Evolutionary conservation across 805 yeast genomes (phyloP).

Genomic region (Babjeviella inositovora): DNA sequence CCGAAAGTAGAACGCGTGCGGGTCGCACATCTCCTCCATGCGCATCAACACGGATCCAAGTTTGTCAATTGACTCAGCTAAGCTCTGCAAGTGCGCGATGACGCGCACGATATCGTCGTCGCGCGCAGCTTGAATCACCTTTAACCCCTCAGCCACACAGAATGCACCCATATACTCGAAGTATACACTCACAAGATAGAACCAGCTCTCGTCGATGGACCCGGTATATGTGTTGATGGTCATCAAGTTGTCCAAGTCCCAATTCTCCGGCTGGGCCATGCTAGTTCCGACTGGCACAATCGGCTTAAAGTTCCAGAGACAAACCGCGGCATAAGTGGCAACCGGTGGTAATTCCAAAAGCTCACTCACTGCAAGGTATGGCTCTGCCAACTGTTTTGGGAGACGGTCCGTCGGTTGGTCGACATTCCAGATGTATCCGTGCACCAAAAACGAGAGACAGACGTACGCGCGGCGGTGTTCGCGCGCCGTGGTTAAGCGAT

Average conservation of each 20-base stretch:
- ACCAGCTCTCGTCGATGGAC: constrained; percentile 85
- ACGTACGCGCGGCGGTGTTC: constrained; percentile 73
- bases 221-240: constrained; percentile 83
- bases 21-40: constrained; percentile 92
- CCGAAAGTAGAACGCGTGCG: constrained; percentile 76
- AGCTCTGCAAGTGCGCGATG: constrained; percentile 29
- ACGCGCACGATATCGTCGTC: constrained; percentile 23
- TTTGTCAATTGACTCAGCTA: constrained; percentile 64
- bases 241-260: constrained; percentile 54
- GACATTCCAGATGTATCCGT: constrained; percentile 84
- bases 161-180: constrained; percentile 75
- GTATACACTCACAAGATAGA: constrained; percentile 74
- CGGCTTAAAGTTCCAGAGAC: constrained; percentile 76
- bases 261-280: constrained; percentile 15
- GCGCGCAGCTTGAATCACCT: constrained; percentile 43
- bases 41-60: constrained; percentile 59
- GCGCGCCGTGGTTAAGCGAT: constrained; percentile 20
- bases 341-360: constrained; percentile 66
- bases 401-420: constrained; percentile 42
- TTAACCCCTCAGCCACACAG: constrained; percentile 49
- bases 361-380: constrained; percentile 44
- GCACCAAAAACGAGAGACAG: constrained; percentile 63
- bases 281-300: constrained; percentile 24
- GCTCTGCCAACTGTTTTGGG: constrained; percentile 56
- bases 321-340: constrained; percentile 75